phyloP scores from a whole-genome alignment of 192 early-diverging fungal genomes.

The Geranomyces variabilis region DNA sequence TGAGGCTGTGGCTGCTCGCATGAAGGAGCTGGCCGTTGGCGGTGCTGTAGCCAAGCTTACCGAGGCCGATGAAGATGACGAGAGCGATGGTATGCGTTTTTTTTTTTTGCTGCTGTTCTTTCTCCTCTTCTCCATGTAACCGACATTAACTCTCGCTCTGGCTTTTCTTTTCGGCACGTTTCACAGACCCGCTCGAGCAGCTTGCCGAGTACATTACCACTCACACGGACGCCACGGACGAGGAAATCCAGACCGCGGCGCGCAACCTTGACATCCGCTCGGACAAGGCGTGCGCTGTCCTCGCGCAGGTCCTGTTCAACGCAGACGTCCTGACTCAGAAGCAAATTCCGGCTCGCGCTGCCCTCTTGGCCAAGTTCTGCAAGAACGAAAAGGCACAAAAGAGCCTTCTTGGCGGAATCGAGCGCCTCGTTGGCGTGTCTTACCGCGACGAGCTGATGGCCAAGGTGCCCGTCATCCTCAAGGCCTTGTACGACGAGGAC shows the following conservation, averaged over 20 bases:
- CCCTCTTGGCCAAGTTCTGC: slow-evolving; percentile 76
- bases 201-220: slow-evolving; percentile 77
- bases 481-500: slow-evolving; percentile 88
- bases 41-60: slow-evolving; percentile 51
- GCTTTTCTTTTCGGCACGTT: neutral
- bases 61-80: slow-evolving; percentile 63
- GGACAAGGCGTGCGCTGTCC: slow-evolving; percentile 78
- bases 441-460: slow-evolving; percentile 61
- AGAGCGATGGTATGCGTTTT: slow-evolving; percentile 44
- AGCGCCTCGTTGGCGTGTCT: slow-evolving; percentile 72
- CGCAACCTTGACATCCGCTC: slow-evolving; percentile 76
- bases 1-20: slow-evolving; percentile 75
- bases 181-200: slow-evolving; percentile 67
- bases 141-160: slow-evolving; percentile 15
- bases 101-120: neutral
- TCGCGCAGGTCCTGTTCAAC: slow-evolving; percentile 82
- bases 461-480: slow-evolving; percentile 73
- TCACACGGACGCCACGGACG: slow-evolving; percentile 56
- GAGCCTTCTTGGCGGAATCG: slow-evolving; percentile 88
- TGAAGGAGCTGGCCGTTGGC: slow-evolving; percentile 66
- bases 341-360: slow-evolving; percentile 73
- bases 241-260: slow-evolving; percentile 72
- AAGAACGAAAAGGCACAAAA: slow-evolving; percentile 83
- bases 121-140: slow-evolving; percentile 16
- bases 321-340: slow-evolving; percentile 54